phyloP scores from a whole-genome alignment of 768 basidiomycete genomes.

The Royoungia palumana region DNA sequence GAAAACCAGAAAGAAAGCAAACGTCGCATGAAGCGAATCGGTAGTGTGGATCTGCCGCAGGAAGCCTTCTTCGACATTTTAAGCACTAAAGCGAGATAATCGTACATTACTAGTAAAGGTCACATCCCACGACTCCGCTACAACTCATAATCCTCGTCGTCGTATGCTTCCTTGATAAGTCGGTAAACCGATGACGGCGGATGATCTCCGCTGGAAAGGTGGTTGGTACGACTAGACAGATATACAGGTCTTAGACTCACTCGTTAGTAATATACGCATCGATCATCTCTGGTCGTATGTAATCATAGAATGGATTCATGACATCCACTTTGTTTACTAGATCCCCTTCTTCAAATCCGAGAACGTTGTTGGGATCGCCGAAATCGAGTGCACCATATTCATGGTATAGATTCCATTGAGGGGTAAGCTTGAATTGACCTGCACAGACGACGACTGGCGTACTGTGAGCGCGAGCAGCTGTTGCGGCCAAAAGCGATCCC shows the following conservation, averaged over 20 bases:
- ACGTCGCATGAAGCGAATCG: slow-evolving; percentile 82
- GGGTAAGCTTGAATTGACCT: slow-evolving; percentile 96
- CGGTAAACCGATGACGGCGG: slow-evolving; percentile 92
- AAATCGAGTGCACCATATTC: slow-evolving; percentile 84
- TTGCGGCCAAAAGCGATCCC: slow-evolving; percentile 80
- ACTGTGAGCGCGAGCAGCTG: slow-evolving; percentile 84
- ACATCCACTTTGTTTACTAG: slow-evolving; percentile 88
- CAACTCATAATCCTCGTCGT: slow-evolving; percentile 89
- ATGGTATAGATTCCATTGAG: slow-evolving; percentile 84
- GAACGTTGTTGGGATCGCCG: slow-evolving; percentile 63
- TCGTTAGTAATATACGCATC: slow-evolving; percentile 96
- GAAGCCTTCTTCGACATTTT: slow-evolving; percentile 95
- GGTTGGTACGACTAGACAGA: slow-evolving; percentile 6
- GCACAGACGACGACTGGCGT: slow-evolving; percentile 92
- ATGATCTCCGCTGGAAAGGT: slow-evolving; percentile 76
- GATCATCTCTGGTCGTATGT: slow-evolving; percentile 88
- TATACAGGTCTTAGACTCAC: slow-evolving; percentile 55
- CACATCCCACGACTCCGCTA: slow-evolving; percentile 7
- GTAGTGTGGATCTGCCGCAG: slow-evolving; percentile 87
- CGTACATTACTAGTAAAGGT: not conserved
- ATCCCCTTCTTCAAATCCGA: slow-evolving; percentile 72
- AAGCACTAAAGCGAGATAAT: slow-evolving; percentile 46
- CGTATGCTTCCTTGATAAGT: slow-evolving; percentile 90
- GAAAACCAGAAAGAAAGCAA: slow-evolving; percentile 94
- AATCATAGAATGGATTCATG: slow-evolving; percentile 95